Base-by-base conservation (phyloP, 805 yeast genomes). In the Ogataea trehalophila region DNA sequence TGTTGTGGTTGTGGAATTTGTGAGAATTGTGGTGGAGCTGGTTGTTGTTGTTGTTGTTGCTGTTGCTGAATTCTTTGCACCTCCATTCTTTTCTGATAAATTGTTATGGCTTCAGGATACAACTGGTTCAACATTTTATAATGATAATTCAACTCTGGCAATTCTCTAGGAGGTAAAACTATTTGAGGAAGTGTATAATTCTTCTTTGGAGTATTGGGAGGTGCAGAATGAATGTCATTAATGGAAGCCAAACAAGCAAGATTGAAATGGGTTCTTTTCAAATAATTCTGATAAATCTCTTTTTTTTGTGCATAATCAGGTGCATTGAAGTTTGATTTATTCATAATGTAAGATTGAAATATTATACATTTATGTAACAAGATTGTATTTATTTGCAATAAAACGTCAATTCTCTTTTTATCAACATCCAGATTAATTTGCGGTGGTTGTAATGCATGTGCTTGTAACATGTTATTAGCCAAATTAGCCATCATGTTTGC, bases 91-190 rank as follows among this genome's bases (percentile, higher is more conserved):
- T 60, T 52, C 43, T 60, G 66, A 48, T 55, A 63, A 36, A 62
- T 50, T 5, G 61, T 58, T 42, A 60, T 48, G 6, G 80, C 80
- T 49, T 79, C 83, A 0, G 81, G 82, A 51, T 78, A 79, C 35
- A 79, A 57, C 44, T 73, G 61, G 41, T 60, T 60, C 44, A 64
- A 48, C 11, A 52, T 18, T 42, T 67, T 66, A 58, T 79, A 79
- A 37, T 74, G 68, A 36, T 70, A 74, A 43, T 66, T 65, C 39
- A 79, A 65, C 53, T 77, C 83, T 0, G 82, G 81, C 65, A 77
- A 68, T 40, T 77, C 82, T 3, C 72, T 72, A 7, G 83, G 83
- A 5, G 85, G 74, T 1, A 76, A 66, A 49, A 78, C 69, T 37
- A 79, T 75, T 31, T 74, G 70, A 2, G 85, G 85, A 17, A 60